Conservation (phyloP, 2,329 filamentous ascomycete genomes). For the Fusarium sp. region DNA sequence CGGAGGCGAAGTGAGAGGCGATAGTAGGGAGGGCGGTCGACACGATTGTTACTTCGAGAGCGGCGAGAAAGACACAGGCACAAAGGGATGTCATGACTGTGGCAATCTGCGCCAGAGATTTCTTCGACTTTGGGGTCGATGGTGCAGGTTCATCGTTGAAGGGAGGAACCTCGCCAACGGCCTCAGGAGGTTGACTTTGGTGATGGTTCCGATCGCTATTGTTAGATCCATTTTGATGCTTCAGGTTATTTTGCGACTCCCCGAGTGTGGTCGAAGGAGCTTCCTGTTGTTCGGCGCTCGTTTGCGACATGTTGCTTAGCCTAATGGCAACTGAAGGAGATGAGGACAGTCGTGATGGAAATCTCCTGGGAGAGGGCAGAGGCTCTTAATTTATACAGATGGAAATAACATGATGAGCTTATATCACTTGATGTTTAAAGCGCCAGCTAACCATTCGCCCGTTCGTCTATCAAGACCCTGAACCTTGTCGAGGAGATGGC, state of each 20-base stretch:
- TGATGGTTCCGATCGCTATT: too few relatives aligned
- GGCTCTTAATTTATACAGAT: neutral
- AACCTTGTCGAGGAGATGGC: neutral
- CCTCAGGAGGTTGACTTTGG: neutral
- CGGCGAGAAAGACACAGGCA: slow-evolving; percentile 55
- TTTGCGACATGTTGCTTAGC: slow-evolving; percentile 25
- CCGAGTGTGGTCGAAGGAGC: neutral
- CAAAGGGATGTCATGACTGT: slow-evolving; percentile 54
- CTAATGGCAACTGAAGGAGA: neutral
- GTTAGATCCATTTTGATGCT: neutral
- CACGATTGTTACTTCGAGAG: slow-evolving; percentile 68
- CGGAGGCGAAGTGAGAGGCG: slow-evolving; percentile 67
- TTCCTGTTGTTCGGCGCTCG: neutral
- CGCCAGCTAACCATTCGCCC: neutral
- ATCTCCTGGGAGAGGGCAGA: neutral
- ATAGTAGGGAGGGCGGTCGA: slow-evolving; percentile 73
- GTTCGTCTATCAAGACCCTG: neutral
- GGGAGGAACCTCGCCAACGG: neutral
- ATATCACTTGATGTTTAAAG: neutral
- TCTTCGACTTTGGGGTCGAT: slow-evolving; percentile 7
- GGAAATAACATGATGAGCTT: neutral
- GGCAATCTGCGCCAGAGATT: slow-evolving; percentile 33
- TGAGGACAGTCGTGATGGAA: neutral
- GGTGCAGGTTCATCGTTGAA: neutral
- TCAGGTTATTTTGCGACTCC: neutral